Percentiles rank a stretch among this genome's conserved stretches.
Evolutionary conservation across 495 filamentous ascomycete genomes (phyloP).

Genomic region (Neurospora hispaniola): DNA sequence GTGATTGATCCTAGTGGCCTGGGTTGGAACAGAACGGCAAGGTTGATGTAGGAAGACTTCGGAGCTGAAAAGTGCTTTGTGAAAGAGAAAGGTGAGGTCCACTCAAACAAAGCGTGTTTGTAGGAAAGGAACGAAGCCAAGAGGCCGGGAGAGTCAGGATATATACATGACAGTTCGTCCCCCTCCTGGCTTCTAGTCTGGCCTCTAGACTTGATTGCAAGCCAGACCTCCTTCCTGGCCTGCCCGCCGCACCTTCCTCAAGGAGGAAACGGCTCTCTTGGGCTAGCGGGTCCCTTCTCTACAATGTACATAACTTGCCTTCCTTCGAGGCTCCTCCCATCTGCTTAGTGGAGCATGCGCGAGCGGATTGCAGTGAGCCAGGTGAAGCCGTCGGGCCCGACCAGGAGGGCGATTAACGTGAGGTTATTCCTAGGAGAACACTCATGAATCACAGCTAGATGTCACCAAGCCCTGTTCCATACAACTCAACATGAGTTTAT

Average conservation of each 20-base stretch:
- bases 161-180: neutral
- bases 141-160: neutral
- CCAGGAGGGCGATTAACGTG: no score
- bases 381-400: no score
- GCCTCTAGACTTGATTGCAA: neutral
- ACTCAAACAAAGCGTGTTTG: neutral
- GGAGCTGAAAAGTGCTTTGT: neutral
- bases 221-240: neutral
- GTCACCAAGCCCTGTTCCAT: neutral
- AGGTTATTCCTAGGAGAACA: no score
- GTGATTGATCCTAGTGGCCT: neutral
- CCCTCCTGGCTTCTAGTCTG: neutral
- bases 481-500: neutral
- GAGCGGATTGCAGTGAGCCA: no score
- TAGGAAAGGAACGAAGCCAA: neutral
- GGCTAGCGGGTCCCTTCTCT: no score
- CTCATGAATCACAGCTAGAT: no score
- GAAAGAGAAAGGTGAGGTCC: no score
- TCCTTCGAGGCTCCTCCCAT: no score
- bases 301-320: no score
- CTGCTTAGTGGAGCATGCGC: no score
- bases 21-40: neutral
- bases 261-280: neutral
- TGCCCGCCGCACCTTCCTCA: neutral
- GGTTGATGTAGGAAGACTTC: neutral